These are phyloP conservation scores for Pseudomassariella vexata DNA, from an alignment of 2,329 filamentous ascomycete genomes.

Conservation along the genomic window DNA sequence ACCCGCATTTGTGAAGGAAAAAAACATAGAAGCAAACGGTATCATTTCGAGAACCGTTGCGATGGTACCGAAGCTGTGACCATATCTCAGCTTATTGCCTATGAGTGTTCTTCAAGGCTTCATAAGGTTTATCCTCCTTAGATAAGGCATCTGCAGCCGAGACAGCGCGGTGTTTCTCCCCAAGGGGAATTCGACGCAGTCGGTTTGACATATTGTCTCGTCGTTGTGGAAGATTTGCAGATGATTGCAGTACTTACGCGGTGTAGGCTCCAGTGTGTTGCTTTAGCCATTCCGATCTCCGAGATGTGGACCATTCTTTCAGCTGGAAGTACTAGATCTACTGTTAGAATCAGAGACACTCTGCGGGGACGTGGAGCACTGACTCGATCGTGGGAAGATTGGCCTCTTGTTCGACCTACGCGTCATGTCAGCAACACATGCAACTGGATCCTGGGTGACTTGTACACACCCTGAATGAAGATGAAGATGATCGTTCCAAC, in stretches of 20 bases:
- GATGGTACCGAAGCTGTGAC: slow-evolving; percentile 61
- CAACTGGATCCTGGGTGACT: neutral
- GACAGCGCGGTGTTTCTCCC: too few relatives aligned
- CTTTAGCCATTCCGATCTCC: slow-evolving; percentile 64
- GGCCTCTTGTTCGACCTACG: slow-evolving; percentile 41
- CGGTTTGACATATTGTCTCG: too few relatives aligned
- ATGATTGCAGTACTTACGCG: slow-evolving; percentile 62
- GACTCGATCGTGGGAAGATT: slow-evolving; percentile 48
- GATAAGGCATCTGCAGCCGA: too few relatives aligned
- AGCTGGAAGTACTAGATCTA: slow-evolving; percentile 78
- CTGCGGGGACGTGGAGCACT: slow-evolving; percentile 16
- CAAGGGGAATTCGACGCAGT: too few relatives aligned
- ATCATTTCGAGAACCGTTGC: slow-evolving; percentile 80
- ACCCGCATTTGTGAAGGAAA: slow-evolving; percentile 83
- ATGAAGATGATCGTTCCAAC: slow-evolving; percentile 81
- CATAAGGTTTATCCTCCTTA: too few relatives aligned
- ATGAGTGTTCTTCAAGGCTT: too few relatives aligned
- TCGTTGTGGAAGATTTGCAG: slow-evolving; percentile 6
- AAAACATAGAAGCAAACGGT: slow-evolving; percentile 75
- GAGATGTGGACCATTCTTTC: slow-evolving; percentile 68
- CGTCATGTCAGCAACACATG: slow-evolving; percentile 10
- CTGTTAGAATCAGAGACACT: slow-evolving; percentile 33
- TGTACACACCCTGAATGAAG: slow-evolving; percentile 56
- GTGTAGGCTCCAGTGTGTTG: slow-evolving; percentile 72
- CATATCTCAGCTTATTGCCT: slow-evolving; percentile 7